Evolutionary conservation across 345 rosid genomes (phyloP), one percentile per base, ranked within the genome.

Genomic region (Pistacia integerrima): DNA sequence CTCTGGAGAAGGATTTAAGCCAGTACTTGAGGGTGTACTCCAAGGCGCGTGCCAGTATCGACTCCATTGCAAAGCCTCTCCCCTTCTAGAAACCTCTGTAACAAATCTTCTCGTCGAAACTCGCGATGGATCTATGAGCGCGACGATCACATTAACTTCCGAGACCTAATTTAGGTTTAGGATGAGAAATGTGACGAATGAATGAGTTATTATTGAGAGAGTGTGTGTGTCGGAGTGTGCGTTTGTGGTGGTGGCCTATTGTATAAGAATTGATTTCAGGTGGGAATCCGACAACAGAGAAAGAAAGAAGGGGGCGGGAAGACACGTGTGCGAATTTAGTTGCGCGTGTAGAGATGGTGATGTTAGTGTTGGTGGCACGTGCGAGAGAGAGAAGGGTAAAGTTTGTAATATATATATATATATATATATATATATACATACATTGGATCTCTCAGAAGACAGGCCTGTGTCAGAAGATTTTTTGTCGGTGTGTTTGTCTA

Each of bases 1-100:
- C 98, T 81, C 99, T 84, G 74, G 99, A 88, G 88, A 96, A 96
- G 22, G 99, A 96, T 70, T 96, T 96, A 82, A 96, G 98, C 99
- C 98, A 96, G 88, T 96, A 93, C 94, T 93, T 96, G 74, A 96
- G 93, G 17, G 98, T 96, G 86, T 96, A 96, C 91, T 96, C 99
- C 83, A 96, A 86, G 20, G 99, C 99, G 18, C 92, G 90, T 2
- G 97, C 98, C 63, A 96, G 81, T 74, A 96, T 90, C 78, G 98
- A 90, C 97, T 96, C 99, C 99, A 96, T 96, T 76, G 65, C 46
- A 41, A 70, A 5, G 61, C 75, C 54, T 68, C 17, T 60, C 25
- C 62, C 36, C 61, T 81, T 52, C 59, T 64, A 18, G 36, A 54
- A 61, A 44, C 68, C 64, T 77, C 80, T 11, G 0, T 8, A 41